These are phyloP conservation scores for Amanita rubescens DNA, from an alignment of 768 basidiomycete genomes.

Conservation along the genomic window DNA sequence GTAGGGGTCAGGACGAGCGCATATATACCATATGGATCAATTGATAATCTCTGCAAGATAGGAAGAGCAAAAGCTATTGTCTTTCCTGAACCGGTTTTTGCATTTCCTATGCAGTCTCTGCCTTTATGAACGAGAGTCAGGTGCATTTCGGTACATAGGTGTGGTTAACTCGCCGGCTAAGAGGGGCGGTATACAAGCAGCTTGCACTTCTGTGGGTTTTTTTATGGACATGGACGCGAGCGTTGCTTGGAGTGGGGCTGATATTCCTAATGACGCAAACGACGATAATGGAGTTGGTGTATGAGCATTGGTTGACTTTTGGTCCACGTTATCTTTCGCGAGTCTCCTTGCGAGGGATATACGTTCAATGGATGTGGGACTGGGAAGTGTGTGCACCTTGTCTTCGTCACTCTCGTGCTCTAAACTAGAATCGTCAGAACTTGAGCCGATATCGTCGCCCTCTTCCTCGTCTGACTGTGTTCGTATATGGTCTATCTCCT, in stretches of 20 bases:
- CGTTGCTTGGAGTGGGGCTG: conserved; percentile 50
- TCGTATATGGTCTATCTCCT: conserved; percentile 36
- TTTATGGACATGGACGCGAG: conserved; percentile 80
- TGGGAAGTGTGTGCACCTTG: not conserved
- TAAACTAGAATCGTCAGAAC: not conserved
- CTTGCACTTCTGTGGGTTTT: conserved; percentile 80
- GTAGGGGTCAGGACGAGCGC: conserved; percentile 93
- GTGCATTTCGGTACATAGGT: not conserved
- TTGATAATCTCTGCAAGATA: conserved; percentile 80
- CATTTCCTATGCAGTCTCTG: conserved; percentile 94
- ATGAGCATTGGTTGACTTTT: not conserved
- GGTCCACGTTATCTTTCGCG: conserved; percentile 3
- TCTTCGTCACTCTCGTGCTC: not conserved
- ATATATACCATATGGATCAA: conserved; percentile 92
- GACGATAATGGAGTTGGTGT: conserved; percentile 19
- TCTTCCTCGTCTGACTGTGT: conserved; percentile 14
- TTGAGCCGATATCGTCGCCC: not conserved
- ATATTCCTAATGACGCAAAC: conserved; percentile 56
- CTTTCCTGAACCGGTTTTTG: conserved; percentile 97
- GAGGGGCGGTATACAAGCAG: conserved; percentile 84
- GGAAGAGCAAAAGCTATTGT: conserved; percentile 96
- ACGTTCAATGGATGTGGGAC: conserved; percentile 5
- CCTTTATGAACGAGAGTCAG: conserved; percentile 38
- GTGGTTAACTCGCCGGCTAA: conserved; percentile 50
- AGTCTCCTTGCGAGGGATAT: not conserved